Percentiles rank a stretch among this genome's conserved stretches.
phyloP scores from a whole-genome alignment of 192 early-diverging fungal genomes.

The Fimicolochytrium jonesii region DNA sequence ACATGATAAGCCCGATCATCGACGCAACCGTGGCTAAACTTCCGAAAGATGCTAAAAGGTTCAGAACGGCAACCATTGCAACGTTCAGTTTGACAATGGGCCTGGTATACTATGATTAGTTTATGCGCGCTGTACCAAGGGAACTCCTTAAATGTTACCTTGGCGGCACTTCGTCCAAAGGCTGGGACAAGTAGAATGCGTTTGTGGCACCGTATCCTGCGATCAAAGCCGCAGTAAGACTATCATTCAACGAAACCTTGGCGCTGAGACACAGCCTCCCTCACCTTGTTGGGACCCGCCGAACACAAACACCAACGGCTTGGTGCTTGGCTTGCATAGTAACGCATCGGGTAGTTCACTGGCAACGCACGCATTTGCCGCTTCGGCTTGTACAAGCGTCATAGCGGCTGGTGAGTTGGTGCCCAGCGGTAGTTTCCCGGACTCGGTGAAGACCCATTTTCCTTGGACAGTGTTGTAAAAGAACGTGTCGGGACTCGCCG shows the following conservation, averaged over 20 bases:
- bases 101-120: background rate
- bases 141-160: too few species aligned
- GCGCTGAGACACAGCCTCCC: background rate
- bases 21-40: background rate
- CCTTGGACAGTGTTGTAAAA: constrained; percentile 2
- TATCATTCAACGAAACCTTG: background rate
- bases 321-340: constrained; percentile 8
- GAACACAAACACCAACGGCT: background rate
- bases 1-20: constrained; percentile 3
- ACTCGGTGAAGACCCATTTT: constrained; percentile 5
- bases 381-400: background rate
- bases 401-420: constrained; percentile 1
- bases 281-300: constrained; percentile 10
- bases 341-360: background rate
- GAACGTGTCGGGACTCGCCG: background rate
- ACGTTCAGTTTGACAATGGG: background rate
- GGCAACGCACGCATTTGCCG: background rate
- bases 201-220: constrained; percentile 3
- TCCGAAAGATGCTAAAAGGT: background rate
- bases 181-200: background rate
- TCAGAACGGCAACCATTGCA: constrained; percentile 9
- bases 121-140: background rate
- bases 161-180: constrained; percentile 4
- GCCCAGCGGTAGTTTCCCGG: background rate
- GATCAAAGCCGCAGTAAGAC: background rate